Base-by-base conservation (phyloP, 2,329 filamentous ascomycete genomes). In the Xylariaceae sp. region DNA sequence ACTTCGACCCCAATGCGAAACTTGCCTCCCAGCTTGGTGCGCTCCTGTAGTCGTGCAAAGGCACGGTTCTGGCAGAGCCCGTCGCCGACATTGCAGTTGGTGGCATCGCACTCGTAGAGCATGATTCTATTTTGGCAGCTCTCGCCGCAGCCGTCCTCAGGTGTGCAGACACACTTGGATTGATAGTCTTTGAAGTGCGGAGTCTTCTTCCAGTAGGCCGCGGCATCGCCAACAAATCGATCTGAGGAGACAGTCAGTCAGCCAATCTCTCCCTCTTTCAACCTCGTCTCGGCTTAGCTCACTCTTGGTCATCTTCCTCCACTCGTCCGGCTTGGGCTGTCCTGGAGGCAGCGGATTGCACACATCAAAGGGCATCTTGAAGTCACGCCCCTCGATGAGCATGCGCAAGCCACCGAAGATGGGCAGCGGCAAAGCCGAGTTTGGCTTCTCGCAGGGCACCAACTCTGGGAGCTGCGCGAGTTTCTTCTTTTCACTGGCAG, bases 1-100 rank as follows among this genome's bases (percentile, higher is more conserved):
- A 96, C 89, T 57, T 98, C 92, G 7, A 98, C 89, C 29, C 92
- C 92, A 39, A 94, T 80, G 47, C 92, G 82, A 54, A 86, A 98
- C 46, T 87, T 85, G 44, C 87, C 86, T 19, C 87, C 87, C 38
- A 70, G 76, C 52, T 84, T 83, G 28, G 76, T 77, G 32, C 92
- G 80, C 40, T 78, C 73, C 22, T 78, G 78, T 25, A 98, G 69
- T 40, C 83, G 77, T 19, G 85, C 79, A 59, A 98, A 98, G 15
- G 83, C 82, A 18, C 92, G 84, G 55, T 98, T 98, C 17, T 76
- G 77, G 59, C 92, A 98, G 31, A 68, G 54, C 14, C 77, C 71
- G n/a, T 75, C 68, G 25, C 83, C 82, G 12, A 90, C 66, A 38
- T 80, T 83, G 65, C 92, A 98, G 57, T 95, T 98, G 37, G 73